These are phyloP conservation scores for Geranium rotundifolium DNA, from an alignment of 345 rosid genomes.

Conservation along the genomic window DNA sequence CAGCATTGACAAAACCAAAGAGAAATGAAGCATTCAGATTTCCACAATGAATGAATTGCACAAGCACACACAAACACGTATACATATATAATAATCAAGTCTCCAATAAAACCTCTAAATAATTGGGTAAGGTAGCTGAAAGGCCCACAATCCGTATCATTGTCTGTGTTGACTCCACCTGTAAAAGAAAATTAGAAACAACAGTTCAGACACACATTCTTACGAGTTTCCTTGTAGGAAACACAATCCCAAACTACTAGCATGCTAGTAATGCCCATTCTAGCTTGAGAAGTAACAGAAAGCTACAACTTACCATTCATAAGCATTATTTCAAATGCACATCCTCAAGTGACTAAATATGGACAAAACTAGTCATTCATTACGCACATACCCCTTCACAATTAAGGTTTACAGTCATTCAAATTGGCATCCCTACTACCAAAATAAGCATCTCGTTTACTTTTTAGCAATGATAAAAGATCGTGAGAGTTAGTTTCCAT, in stretches of 20 bases:
- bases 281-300: neutral
- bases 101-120: conserved; percentile 50
- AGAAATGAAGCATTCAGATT: neutral
- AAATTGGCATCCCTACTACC: neutral
- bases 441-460: too few relatives aligned
- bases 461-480: too few relatives aligned
- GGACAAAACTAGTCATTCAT: neutral
- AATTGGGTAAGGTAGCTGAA: conserved; percentile 94
- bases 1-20: conserved; percentile 8
- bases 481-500: too few relatives aligned
- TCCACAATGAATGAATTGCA: conserved; percentile 2
- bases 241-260: neutral
- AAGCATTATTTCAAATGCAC: neutral
- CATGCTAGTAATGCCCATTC: neutral
- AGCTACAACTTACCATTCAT: neutral
- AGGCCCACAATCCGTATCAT: conserved; percentile 99
- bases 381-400: neutral
- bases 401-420: neutral
- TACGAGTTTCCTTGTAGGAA: neutral
- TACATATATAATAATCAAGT: neutral
- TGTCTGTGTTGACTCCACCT: conserved; percentile 97
- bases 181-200: conserved; percentile 12
- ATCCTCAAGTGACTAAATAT: conserved; percentile 1
- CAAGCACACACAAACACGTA: too few relatives aligned
- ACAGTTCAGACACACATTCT: conserved; percentile 3